A percentile compares a stretch with the other conserved stretches of the same genome.
phyloP scores from a whole-genome alignment of 805 yeast genomes.

The Saccharomycopsis oosterbeekiorum region DNA sequence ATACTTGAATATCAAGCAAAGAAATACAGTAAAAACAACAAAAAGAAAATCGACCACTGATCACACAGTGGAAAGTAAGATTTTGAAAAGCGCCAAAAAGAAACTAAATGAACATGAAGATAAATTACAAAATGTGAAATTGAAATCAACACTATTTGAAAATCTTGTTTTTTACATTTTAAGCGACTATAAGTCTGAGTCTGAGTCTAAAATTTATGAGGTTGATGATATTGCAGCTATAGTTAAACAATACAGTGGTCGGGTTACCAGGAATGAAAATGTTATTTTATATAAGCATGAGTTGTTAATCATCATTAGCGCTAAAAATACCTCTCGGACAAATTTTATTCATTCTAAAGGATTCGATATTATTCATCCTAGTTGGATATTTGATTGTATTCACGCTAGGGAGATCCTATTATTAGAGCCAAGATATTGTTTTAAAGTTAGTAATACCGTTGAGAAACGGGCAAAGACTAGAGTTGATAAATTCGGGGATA shows the following conservation, averaged over 20 bases:
- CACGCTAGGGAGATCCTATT: constrained; percentile 31
- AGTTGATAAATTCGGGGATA: constrained; percentile 56
- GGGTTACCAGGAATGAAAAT: constrained; percentile 29
- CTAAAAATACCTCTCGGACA: constrained; percentile 31
- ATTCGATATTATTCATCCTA: constrained; percentile 52
- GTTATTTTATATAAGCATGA: constrained; percentile 16
- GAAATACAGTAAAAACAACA: constrained; percentile 18
- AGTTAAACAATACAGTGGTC: constrained; percentile 43
- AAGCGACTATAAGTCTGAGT: constrained; percentile 33
- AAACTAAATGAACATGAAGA: constrained; percentile 19
- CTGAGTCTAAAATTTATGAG: constrained; percentile 23
- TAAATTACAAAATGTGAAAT: constrained; percentile 18
- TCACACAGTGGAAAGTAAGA: constrained; percentile 19
- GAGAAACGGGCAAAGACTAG: constrained; percentile 24
- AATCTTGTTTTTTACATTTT: constrained; percentile 40
- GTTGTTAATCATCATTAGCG: constrained; percentile 29
- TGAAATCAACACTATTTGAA: constrained; percentile 31
- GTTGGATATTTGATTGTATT: constrained; percentile 68
- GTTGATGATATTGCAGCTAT: constrained; percentile 30
- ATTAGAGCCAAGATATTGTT: constrained; percentile 54
- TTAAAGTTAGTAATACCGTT: constrained; percentile 29
- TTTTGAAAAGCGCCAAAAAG: constrained; percentile 19
- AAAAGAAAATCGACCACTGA: constrained; percentile 22
- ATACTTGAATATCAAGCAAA: constrained; percentile 32
- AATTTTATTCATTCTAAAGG: constrained; percentile 33